phyloP scores from a whole-genome alignment of 2,329 filamentous ascomycete species.

The Botrytis aclada region DNA sequence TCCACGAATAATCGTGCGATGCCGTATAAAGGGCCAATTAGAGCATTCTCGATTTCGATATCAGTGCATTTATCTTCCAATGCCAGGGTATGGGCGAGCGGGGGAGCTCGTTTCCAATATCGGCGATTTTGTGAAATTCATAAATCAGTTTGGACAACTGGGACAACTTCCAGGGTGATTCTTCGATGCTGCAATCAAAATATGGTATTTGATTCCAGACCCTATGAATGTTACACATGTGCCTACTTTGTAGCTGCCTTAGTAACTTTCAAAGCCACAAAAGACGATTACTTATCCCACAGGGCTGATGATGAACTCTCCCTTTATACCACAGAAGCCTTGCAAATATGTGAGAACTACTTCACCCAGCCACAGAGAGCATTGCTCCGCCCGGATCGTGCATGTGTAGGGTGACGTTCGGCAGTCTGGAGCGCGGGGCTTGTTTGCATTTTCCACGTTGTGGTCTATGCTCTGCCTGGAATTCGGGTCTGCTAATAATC shows the following conservation, averaged over 20 bases:
- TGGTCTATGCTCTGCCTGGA: conserved; percentile 14
- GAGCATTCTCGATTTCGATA: background rate
- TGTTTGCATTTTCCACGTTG: conserved; percentile 14
- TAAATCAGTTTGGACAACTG: background rate
- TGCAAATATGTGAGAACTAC: conserved; percentile 7
- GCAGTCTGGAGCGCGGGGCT: conserved; percentile 15
- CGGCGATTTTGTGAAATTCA: background rate
- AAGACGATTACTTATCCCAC: conserved; percentile 2
- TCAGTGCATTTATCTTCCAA: background rate
- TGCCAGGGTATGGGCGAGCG: background rate
- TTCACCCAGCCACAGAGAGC: conserved; percentile 12
- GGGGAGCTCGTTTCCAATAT: background rate
- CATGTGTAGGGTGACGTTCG: conserved; percentile 13
- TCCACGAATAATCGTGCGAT: background rate
- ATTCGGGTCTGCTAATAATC: conserved; percentile 11
- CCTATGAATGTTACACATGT: background rate
- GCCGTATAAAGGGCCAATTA: conserved; percentile 8
- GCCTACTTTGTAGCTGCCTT: background rate
- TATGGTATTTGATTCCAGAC: background rate
- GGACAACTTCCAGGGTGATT: background rate
- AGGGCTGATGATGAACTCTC: conserved; percentile 11
- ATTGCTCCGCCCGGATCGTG: conserved; percentile 15
- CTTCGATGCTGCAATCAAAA: background rate
- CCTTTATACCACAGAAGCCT: conserved; percentile 11
- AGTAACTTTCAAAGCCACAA: conserved; percentile 2